A percentile compares a stretch with the other conserved stretches of the same genome.
phyloP scores from a whole-genome alignment of 78 protist genomes.

The Pigoraptor vietnamica region DNA sequence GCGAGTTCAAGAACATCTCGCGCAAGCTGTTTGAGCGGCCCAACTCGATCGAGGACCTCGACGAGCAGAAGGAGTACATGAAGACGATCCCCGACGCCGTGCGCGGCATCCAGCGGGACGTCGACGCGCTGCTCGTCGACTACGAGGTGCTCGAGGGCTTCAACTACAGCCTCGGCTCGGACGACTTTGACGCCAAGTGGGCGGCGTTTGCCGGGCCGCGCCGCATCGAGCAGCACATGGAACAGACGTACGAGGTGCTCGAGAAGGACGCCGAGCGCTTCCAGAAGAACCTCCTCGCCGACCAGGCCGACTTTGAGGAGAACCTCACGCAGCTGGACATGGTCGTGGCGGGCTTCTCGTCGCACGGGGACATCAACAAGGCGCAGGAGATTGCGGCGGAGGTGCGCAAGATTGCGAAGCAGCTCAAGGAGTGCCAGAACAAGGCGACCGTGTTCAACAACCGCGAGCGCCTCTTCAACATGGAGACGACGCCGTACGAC shows the following conservation, averaged over 20 bases:
- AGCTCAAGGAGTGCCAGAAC: constrained; percentile 18
- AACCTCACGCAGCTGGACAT: constrained; percentile 11
- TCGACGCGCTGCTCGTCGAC: neutral
- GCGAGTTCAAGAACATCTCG: neutral
- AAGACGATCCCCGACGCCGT: constrained; percentile 18
- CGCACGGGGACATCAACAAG: constrained; percentile 20
- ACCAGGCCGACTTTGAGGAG: constrained; percentile 43
- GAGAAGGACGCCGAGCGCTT: constrained; percentile 38
- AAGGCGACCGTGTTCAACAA: constrained; percentile 14
- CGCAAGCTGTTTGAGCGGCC: neutral
- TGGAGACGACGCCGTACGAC: constrained; percentile 40
- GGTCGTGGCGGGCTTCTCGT: constrained; percentile 7
- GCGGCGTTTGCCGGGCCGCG: constrained; percentile 20
- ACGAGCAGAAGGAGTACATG: constrained; percentile 31
- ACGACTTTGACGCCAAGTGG: constrained; percentile 53
- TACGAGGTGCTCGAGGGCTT: constrained; percentile 46
- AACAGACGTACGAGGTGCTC: constrained; percentile 3
- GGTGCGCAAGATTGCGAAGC: constrained; percentile 25
- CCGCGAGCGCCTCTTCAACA: constrained; percentile 56
- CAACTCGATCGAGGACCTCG: constrained; percentile 38
- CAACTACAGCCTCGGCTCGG: constrained; percentile 14
- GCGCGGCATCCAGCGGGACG: neutral
- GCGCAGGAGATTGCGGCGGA: constrained; percentile 20
- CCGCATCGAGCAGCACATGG: constrained; percentile 3
- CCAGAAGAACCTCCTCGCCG: constrained; percentile 9